Evolutionary conservation across 441 rosid genomes (phyloP).

Genomic region (Syzygium malaccense): DNA sequence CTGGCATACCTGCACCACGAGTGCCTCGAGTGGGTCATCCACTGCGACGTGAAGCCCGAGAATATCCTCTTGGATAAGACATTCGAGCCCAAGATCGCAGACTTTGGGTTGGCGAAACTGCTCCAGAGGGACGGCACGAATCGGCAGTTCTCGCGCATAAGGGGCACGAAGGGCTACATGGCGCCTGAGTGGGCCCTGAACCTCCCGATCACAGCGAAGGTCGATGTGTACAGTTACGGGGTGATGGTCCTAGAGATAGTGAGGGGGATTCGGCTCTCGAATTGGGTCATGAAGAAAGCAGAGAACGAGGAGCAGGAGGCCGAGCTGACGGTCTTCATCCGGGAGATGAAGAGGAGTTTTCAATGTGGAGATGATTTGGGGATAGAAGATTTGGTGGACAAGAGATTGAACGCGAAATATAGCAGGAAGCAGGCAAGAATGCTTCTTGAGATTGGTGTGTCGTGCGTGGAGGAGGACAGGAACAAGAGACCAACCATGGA

Average conservation of each 20-base stretch:
- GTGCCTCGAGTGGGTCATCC: constrained; percentile 38
- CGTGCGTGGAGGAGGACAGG: constrained; percentile 27
- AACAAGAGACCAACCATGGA: constrained; percentile 35
- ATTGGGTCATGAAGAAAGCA: neutral
- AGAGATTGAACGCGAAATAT: constrained; percentile 19
- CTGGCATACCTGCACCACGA: constrained; percentile 22
- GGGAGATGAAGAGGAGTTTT: constrained; percentile 12
- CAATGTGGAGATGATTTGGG: neutral
- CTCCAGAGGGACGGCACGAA: constrained; percentile 9
- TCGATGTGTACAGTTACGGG: constrained; percentile 31
- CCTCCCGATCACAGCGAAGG: constrained; percentile 27
- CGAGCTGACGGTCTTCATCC: constrained; percentile 18
- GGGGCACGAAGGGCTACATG: constrained; percentile 36
- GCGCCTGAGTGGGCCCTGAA: constrained; percentile 36
- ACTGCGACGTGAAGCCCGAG: constrained; percentile 39
- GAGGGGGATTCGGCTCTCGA: constrained; percentile 20
- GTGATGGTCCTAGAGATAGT: constrained; percentile 27
- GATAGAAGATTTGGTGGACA: constrained; percentile 30
- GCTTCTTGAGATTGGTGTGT: constrained; percentile 22
- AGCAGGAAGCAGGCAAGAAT: constrained; percentile 11
- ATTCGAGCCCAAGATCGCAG: constrained; percentile 27
- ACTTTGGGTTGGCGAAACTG: constrained; percentile 29
- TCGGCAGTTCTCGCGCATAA: constrained; percentile 14
- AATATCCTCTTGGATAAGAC: constrained; percentile 26
- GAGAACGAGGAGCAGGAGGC: constrained; percentile 13